phyloP scores from a whole-genome alignment of 2,329 filamentous ascomycete genomes.

The Dendrostoma leiphaemia region DNA sequence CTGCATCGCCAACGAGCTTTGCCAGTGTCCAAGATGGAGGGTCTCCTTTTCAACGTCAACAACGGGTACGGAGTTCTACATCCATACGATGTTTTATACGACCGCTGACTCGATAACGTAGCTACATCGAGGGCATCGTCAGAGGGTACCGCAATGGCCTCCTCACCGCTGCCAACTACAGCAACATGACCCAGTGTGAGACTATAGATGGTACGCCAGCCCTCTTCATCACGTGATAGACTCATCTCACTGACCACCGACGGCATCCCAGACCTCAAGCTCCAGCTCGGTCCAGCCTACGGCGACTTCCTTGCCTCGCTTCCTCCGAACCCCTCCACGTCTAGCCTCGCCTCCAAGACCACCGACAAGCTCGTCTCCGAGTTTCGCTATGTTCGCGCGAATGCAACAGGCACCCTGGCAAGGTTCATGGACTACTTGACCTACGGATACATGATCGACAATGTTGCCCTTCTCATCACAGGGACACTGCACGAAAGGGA shows the following conservation, averaged over 20 bases:
- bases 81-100: neutral
- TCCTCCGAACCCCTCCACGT: slow-evolving; percentile 95
- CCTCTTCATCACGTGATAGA: neutral
- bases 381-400: slow-evolving; percentile 93
- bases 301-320: slow-evolving; percentile 94
- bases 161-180: slow-evolving; percentile 86
- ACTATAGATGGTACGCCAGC: slow-evolving; percentile 77
- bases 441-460: slow-evolving; percentile 99
- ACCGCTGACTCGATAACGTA: slow-evolving; percentile 36
- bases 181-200: slow-evolving; percentile 96
- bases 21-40: slow-evolving; percentile 64
- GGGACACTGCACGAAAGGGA: slow-evolving; percentile 97
- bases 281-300: slow-evolving; percentile 94
- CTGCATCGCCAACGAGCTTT: neutral
- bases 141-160: slow-evolving; percentile 95
- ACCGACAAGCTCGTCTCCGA: slow-evolving; percentile 98
- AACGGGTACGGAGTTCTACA: slow-evolving; percentile 64
- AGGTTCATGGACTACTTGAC: slow-evolving; percentile 98
- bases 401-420: slow-evolving; percentile 84
- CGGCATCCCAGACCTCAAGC: slow-evolving; percentile 70
- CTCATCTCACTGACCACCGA: slow-evolving; percentile 19
- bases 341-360: slow-evolving; percentile 87
- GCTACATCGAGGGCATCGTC: slow-evolving; percentile 96
- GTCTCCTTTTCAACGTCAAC: slow-evolving; percentile 90
- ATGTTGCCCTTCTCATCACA: slow-evolving; percentile 95